These are phyloP conservation scores for Calocera viscosa DNA, from an alignment of 768 basidiomycete genomes.

Conservation along the genomic window DNA sequence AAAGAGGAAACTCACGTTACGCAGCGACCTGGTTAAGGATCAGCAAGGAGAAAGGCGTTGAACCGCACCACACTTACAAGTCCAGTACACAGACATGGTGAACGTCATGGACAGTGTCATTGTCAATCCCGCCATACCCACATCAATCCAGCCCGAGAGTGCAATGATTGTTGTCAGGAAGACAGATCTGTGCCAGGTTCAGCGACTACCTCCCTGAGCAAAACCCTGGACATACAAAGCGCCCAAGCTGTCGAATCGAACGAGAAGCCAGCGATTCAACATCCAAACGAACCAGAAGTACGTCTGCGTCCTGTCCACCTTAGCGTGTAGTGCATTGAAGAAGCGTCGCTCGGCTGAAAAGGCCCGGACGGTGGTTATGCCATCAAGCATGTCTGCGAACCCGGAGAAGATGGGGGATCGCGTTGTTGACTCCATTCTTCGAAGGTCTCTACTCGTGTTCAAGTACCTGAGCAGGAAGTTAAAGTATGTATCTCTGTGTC, in stretches of 20 bases:
- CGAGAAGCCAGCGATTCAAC: slow-evolving; percentile 73
- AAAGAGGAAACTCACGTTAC: slow-evolving; percentile 20
- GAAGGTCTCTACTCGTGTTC: slow-evolving; percentile 68
- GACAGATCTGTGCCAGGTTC: slow-evolving; percentile 32
- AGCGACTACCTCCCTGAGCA: neutral
- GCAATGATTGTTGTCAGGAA: slow-evolving; percentile 66
- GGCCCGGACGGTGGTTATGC: slow-evolving; percentile 85
- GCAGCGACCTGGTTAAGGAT: neutral
- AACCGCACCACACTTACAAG: neutral
- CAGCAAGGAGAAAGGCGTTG: neutral
- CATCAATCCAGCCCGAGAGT: slow-evolving; percentile 39
- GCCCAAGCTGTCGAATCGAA: slow-evolving; percentile 72
- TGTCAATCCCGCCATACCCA: slow-evolving; percentile 38
- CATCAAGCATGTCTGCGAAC: slow-evolving; percentile 71
- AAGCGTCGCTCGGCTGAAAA: slow-evolving; percentile 74
- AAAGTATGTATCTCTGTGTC: neutral
- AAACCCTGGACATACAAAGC: slow-evolving; percentile 28
- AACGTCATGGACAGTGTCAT: slow-evolving; percentile 64
- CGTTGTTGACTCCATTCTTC: slow-evolving; percentile 83
- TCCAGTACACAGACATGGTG: slow-evolving; percentile 30
- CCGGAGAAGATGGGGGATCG: slow-evolving; percentile 75
- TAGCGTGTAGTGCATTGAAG: slow-evolving; percentile 56
- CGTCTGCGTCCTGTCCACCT: slow-evolving; percentile 37
- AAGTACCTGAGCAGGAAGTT: slow-evolving; percentile 18
- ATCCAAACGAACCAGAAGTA: slow-evolving; percentile 61